Evolutionary conservation across 2,329 filamentous ascomycete species (phyloP).

Genomic region (Cladosporium oxysporum): DNA sequence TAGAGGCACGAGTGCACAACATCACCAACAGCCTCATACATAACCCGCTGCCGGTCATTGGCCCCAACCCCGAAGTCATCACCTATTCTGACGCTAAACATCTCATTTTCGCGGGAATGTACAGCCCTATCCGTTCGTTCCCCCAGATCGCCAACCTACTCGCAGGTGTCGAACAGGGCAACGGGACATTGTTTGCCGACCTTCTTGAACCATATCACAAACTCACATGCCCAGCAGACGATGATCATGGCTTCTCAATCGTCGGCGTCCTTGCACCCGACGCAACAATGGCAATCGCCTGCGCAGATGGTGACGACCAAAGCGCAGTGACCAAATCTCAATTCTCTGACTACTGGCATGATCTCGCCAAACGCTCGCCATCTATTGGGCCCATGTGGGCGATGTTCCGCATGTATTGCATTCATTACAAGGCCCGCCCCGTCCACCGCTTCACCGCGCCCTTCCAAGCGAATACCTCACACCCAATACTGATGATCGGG

Average conservation of each 20-base stretch:
- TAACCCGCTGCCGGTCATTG: slow-evolving; percentile 42
- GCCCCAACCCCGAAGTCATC: slow-evolving; percentile 39
- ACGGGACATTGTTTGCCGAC: slow-evolving; percentile 35
- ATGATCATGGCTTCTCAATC: background rate
- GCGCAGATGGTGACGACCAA: slow-evolving; percentile 43
- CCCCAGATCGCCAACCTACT: slow-evolving; percentile 39
- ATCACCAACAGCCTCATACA: slow-evolving; percentile 43
- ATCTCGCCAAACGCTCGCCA: slow-evolving; percentile 38
- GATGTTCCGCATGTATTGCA: slow-evolving; percentile 40
- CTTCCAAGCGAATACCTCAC: slow-evolving; percentile 31
- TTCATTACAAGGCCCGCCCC: slow-evolving; percentile 41
- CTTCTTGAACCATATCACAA: slow-evolving; percentile 25
- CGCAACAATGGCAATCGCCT: slow-evolving; percentile 39
- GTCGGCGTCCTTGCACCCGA: slow-evolving; percentile 17
- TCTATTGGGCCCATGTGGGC: slow-evolving; percentile 43
- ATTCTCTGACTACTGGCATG: slow-evolving; percentile 40
- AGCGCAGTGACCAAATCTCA: slow-evolving; percentile 26
- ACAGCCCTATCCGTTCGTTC: slow-evolving; percentile 40
- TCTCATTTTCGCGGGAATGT: slow-evolving; percentile 41
- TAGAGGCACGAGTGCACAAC: slow-evolving; percentile 37
- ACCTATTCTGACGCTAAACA: slow-evolving; percentile 44
- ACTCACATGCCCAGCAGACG: background rate
- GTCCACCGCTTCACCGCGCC: slow-evolving; percentile 37
- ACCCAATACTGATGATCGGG: slow-evolving; percentile 36
- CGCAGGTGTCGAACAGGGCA: slow-evolving; percentile 36